Evolutionary conservation across 2,329 filamentous ascomycete genomes (phyloP), one percentile per base, ranked within the genome.

Genomic region (Lachnellula suecica): DNA sequence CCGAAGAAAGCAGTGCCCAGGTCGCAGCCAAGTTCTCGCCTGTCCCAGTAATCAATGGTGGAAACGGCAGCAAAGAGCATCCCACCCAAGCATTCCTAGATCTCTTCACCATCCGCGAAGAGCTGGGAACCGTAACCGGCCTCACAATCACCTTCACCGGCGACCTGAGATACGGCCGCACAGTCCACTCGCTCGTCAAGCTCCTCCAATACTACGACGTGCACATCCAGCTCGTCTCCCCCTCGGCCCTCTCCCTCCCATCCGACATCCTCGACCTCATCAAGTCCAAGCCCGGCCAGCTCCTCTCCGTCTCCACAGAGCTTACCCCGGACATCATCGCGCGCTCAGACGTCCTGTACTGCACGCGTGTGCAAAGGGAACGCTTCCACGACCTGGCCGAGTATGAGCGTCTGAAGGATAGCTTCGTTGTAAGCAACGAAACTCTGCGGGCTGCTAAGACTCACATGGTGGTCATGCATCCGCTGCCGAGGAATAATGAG

Each of bases 31-130:
- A 92, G 69, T 96, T 87, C 75, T 91, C 90, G 40, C 85, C 87
- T 15, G 90, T 97, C 1, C 94, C 94, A 1, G 85, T 99, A 66
- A 93, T 99, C 79, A 99, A 99, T 69, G 94, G 91, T 59, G 94
- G 94, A 46, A 99, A 99, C 70, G 94, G 94, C 59, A 91, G 88
- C 73, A 86, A 90, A 64, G 94, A 99, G 76, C 94, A 99, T 74
- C 94, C 94, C 1, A 99, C 94, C 0, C 94, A 99, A 74, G 94
- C 94, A 0, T 94, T 99, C 81, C 79, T 99, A 20, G 94, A 99
- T 67, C 86, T 99, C 52, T 99, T 97, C 78, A 97, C 94, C 49
- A 99, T 99, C 67, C 90, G 94, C 62, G 94, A 99, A 73, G 94
- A 99, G 72, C 81, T 97, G 8, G 94, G 94, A 59, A 97, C 92